Evolutionary conservation across 768 basidiomycete species (phyloP).

Genomic region (Boletellus sp.): DNA sequence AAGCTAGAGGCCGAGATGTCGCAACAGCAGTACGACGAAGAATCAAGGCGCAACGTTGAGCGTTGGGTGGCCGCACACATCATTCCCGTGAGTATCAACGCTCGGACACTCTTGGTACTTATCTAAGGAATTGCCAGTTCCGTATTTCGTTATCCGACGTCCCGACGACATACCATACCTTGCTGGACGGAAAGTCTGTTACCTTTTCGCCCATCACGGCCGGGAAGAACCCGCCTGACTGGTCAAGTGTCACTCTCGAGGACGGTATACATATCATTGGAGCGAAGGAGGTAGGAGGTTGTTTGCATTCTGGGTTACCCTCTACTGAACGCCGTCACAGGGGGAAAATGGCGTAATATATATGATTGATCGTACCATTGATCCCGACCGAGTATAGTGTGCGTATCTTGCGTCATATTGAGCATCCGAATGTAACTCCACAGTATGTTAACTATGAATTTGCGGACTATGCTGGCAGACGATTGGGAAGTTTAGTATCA

Average conservation of each 20-base stretch:
- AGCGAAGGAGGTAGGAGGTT: slow-evolving; percentile 54
- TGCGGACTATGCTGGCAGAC: no score
- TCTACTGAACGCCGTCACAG: slow-evolving; percentile 23
- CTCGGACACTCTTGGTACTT: neutral
- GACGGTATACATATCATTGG: slow-evolving; percentile 51
- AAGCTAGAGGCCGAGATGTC: slow-evolving; percentile 53
- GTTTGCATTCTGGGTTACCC: neutral
- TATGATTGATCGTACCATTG: slow-evolving; percentile 40
- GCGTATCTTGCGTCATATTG: neutral
- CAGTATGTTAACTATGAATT: no score
- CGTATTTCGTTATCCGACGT: slow-evolving; percentile 42
- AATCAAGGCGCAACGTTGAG: slow-evolving; percentile 64
- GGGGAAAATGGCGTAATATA: slow-evolving; percentile 44
- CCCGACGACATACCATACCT: slow-evolving; percentile 48
- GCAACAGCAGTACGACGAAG: slow-evolving; percentile 61
- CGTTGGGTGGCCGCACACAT: slow-evolving; percentile 83
- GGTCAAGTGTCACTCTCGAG: slow-evolving; percentile 58
- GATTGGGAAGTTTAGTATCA: no score
- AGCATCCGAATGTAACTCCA: neutral
- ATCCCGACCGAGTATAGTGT: slow-evolving; percentile 9
- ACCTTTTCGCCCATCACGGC: slow-evolving; percentile 42
- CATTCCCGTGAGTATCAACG: slow-evolving; percentile 57
- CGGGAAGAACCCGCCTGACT: slow-evolving; percentile 42
- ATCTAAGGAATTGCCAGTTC: slow-evolving; percentile 27
- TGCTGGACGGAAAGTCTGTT: slow-evolving; percentile 56